Evolutionary conservation across 192 early-diverging fungal species (phyloP).

Genomic region (Entomortierella chlamydospora): DNA sequence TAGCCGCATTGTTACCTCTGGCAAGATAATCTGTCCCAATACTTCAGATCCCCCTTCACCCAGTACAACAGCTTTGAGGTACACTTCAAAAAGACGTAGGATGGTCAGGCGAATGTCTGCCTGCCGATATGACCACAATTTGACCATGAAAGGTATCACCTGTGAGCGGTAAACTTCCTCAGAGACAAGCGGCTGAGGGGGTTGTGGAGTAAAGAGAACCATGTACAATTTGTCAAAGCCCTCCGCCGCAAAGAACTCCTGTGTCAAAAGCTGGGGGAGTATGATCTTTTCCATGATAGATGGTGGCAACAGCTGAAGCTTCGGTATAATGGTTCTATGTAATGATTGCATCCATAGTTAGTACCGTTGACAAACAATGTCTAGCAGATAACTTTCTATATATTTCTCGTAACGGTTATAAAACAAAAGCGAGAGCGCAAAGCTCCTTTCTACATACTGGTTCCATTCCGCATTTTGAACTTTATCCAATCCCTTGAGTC

Average conservation of each 20-base stretch:
- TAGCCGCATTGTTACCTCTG: slow-evolving; percentile 19
- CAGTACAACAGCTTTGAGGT: slow-evolving; percentile 47
- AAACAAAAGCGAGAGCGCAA: neutral
- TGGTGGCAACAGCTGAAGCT: slow-evolving; percentile 32
- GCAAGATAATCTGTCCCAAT: slow-evolving; percentile 42
- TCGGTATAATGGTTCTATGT: slow-evolving; percentile 35
- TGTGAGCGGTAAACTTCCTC: slow-evolving; percentile 35
- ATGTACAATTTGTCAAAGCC: slow-evolving; percentile 47
- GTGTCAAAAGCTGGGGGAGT: slow-evolving; percentile 50
- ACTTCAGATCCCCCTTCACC: slow-evolving; percentile 52
- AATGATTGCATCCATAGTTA: too few species aligned
- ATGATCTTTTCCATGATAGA: slow-evolving; percentile 49
- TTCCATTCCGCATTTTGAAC: slow-evolving; percentile 43
- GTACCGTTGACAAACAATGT: too few species aligned
- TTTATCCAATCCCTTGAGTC: slow-evolving; percentile 51
- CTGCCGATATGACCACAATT: slow-evolving; percentile 48
- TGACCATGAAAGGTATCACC: slow-evolving; percentile 50
- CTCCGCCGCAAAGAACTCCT: slow-evolving; percentile 53
- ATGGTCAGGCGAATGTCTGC: slow-evolving; percentile 51
- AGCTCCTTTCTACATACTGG: slow-evolving; percentile 20
- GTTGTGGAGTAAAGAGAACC: slow-evolving; percentile 46
- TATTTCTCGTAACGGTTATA: too few species aligned
- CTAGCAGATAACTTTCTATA: too few species aligned
- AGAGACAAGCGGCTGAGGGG: slow-evolving; percentile 33
- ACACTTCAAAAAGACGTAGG: slow-evolving; percentile 50